phyloP scores from a whole-genome alignment of 2,329 filamentous ascomycete genomes.

The Neofusicoccum kwambonambiense region DNA sequence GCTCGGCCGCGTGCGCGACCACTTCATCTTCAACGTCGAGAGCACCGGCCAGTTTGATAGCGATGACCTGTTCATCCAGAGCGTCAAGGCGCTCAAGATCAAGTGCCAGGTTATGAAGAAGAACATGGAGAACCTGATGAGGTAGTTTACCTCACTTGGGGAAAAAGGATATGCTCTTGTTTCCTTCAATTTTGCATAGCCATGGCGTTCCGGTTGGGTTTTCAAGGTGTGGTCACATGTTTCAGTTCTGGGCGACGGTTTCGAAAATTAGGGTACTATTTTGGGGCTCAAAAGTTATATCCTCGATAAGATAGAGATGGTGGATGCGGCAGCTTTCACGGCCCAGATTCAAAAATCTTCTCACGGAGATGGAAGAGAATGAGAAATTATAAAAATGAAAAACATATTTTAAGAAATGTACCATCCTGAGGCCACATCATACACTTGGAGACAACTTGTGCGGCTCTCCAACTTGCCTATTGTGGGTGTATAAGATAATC shows the following conservation, averaged over 20 bases:
- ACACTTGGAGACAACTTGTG: no score
- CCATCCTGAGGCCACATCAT: no score
- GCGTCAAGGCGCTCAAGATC: slow-evolving; percentile 77
- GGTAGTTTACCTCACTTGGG: not conserved
- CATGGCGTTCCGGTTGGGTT: slow-evolving; percentile 15
- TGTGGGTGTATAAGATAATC: no score
- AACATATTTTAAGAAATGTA: not conserved
- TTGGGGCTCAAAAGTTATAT: slow-evolving; percentile 5
- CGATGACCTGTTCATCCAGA: slow-evolving; percentile 89
- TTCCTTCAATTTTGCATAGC: slow-evolving; percentile 18
- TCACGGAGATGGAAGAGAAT: not conserved
- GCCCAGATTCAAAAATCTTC: not conserved
- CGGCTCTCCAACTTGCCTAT: no score
- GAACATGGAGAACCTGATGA: slow-evolving; percentile 55
- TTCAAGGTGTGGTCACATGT: not conserved
- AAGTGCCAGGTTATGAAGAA: slow-evolving; percentile 76
- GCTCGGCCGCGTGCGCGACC: slow-evolving; percentile 83
- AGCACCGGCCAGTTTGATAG: slow-evolving; percentile 94
- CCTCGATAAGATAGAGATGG: not conserved
- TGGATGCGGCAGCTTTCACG: no score
- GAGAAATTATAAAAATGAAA: not conserved
- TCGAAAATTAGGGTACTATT: not conserved
- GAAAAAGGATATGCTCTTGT: not conserved
- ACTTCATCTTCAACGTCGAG: slow-evolving; percentile 96
- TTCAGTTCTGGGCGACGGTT: not conserved